Evolutionary conservation across 2,329 filamentous ascomycete species (phyloP), one percentile per base, ranked within the genome.

Genomic region (Fusarium staphyleae): DNA sequence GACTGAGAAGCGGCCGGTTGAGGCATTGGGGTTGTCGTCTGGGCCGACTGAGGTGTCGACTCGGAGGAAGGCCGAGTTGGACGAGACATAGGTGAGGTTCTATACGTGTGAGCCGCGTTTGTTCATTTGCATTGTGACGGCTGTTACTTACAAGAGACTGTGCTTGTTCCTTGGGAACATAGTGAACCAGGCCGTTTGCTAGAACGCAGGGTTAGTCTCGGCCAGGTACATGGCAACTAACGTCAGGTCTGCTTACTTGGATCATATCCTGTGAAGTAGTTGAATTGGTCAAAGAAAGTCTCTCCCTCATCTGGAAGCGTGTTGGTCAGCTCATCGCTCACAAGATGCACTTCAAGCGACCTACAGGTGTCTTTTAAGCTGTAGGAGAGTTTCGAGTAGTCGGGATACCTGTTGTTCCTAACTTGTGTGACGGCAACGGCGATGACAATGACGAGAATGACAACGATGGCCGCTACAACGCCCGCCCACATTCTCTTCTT

Each of bases 71-170:
- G 85, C 85, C 0, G 81, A 77, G 32, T 73, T 71, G 1, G 75
- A 63, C 1, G 80, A 78, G 5, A 85, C 82, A 62, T 83, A 84
- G 0, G 87, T 89, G 26, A 89, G 77, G 71, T 89, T 89, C 80
- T 83, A 42, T 32, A 1, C 16, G 45, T 42, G 12, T 34, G 19
- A 32, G 55, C 16, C 16, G 15, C 35, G n/a, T 16, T 13, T 9
- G 11, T 15, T 24, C 2, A 3, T 12, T n/a, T 3, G 30, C 3
- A 14, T 7, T 24, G 1, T 4, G 33, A 14, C 14, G 2, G n/a
- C 8, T 11, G 11, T 32, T 15, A 58, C 74, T 58, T 73, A 81
- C 80, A 33, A 79, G 70, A 35, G 65, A 63, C 34, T 67, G 48
- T 8, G 81, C 81, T 29, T 74, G 70, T 18, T 63, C 71, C 18